Evolutionary conservation across 805 yeast species (phyloP).

Genomic region (Candida saitoana): DNA sequence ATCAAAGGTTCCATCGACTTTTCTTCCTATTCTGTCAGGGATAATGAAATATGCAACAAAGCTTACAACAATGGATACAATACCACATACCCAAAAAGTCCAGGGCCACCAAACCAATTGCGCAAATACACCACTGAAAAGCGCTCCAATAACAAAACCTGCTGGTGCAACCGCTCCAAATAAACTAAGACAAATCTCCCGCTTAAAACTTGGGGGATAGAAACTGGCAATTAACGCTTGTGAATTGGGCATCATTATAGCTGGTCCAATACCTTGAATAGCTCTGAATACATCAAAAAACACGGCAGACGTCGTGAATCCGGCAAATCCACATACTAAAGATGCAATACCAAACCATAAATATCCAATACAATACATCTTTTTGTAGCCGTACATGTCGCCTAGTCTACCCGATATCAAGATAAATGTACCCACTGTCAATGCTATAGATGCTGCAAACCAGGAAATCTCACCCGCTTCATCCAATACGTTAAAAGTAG

Average conservation of each 20-base stretch:
- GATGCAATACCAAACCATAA: slow-evolving; percentile 20
- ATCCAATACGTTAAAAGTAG: slow-evolving; percentile 21
- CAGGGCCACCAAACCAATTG: slow-evolving; percentile 34
- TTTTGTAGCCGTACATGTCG: slow-evolving; percentile 33
- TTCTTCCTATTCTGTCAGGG: slow-evolving; percentile 24
- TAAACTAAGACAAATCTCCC: slow-evolving; percentile 21
- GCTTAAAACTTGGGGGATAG: slow-evolving; percentile 22
- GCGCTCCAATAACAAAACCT: slow-evolving; percentile 28
- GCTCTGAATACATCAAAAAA: slow-evolving; percentile 29
- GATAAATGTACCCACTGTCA: slow-evolving; percentile 36
- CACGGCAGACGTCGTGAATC: slow-evolving; percentile 17
- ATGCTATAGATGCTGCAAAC: slow-evolving; percentile 32
- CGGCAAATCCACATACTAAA: slow-evolving; percentile 24
- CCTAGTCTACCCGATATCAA: slow-evolving; percentile 31
- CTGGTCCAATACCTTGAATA: slow-evolving; percentile 33
- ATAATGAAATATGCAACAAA: slow-evolving; percentile 20
- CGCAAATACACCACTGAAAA: slow-evolving; percentile 23
- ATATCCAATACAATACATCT: slow-evolving; percentile 23
- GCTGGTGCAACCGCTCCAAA: slow-evolving; percentile 35
- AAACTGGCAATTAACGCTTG: slow-evolving; percentile 29
- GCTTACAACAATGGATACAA: slow-evolving; percentile 15
- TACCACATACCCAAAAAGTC: slow-evolving; percentile 27
- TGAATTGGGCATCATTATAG: slow-evolving; percentile 32
- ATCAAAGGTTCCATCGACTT: slow-evolving; percentile 19
- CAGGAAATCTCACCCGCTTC: slow-evolving; percentile 29